Evolutionary conservation across 257 asterid genomes (phyloP), one percentile per base, ranked within the genome.

Genomic region (Plantago ovata): DNA sequence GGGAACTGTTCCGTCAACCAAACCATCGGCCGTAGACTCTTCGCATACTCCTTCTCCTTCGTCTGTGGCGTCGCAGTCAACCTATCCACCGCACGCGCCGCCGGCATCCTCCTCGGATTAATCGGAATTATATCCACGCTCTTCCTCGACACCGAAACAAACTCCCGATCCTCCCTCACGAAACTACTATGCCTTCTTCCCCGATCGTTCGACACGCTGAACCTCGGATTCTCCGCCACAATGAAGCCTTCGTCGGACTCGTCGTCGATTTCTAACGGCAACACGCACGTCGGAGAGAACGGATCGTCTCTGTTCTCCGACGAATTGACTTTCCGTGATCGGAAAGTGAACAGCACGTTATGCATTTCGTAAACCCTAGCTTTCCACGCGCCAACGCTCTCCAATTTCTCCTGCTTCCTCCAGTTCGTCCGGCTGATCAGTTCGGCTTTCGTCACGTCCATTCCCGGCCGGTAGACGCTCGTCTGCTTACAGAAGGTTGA

Each of bases 1-100:
- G 98, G 98, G 10, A 92, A 92, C 60, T 85, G 80, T 20, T 92
- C 98, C 71, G 98, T 88, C 51, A 92, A 53, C 96, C 98, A 92
- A 7, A 92, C 82, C 62, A 51, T 69, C 64, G 98, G 98, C 71
- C 88, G 66, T 22, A 92, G 43, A 46, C 73, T 79, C 81, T 92
- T 92, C 36, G 83, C 80, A 61, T 77, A 92, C 56, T 86, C 95
- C 65, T 88, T 92, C 69, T 88, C 96, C 80, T 92, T 92, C 11
- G 98, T 92, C 65, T 65, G 75, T 39, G 94, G 96, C 52, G 87
- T 80, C 72, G 24, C 80, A 24, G 78, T 77, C 60, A 77, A 28
- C 15, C 81, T 67, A 1, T 80, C 72, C 6, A 62, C 68, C 21
- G 72, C 64, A 1, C 50, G 44, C 20, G 76, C 67, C 64, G 80